A percentile compares a stretch with the other conserved stretches of the same genome.
These are phyloP conservation scores for Pisolithus orientalis DNA, from an alignment of 768 basidiomycete genomes.

Conservation along the genomic window DNA sequence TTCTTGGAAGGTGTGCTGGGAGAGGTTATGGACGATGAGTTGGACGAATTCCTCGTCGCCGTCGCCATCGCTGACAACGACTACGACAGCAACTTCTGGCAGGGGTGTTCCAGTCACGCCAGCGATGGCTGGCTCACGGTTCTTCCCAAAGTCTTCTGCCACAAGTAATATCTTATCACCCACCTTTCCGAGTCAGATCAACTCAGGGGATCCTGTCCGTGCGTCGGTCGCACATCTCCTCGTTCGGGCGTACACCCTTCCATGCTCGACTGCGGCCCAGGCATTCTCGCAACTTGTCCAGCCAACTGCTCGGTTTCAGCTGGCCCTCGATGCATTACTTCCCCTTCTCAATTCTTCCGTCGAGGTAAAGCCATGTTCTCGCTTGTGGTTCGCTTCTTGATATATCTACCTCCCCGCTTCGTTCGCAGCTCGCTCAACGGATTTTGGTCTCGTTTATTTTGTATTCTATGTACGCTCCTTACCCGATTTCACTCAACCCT, in stretches of 20 bases:
- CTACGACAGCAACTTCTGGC: conserved; percentile 16
- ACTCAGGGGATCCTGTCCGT: conserved; percentile 39
- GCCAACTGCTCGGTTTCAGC: conserved; percentile 71
- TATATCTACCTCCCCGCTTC: conserved; percentile 9
- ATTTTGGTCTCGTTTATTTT: conserved; percentile 77
- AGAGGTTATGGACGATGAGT: conserved; percentile 25
- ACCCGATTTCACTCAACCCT: conserved; percentile 75
- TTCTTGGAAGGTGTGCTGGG: background rate
- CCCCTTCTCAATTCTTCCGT: conserved; percentile 56
- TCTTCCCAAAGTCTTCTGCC: conserved; percentile 26
- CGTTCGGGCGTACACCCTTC: conserved; percentile 56
- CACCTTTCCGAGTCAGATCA: conserved; percentile 24
- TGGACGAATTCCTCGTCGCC: conserved; percentile 24
- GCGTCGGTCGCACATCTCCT: conserved; percentile 66
- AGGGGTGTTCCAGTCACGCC: conserved; percentile 20
- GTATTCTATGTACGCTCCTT: conserved; percentile 73
- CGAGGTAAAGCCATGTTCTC: conserved; percentile 41
- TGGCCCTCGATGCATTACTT: conserved; percentile 76
- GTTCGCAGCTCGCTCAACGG: conserved; percentile 55
- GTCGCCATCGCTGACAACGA: conserved; percentile 7
- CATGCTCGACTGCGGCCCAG: conserved; percentile 72
- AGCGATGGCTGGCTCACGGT: conserved; percentile 25
- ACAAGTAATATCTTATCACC: conserved; percentile 31
- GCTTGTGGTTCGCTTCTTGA: conserved; percentile 7
- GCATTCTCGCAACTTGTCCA: conserved; percentile 73